Base-by-base conservation (phyloP, 2,329 filamentous ascomycete genomes). In the Huntiella bhutanensis region DNA sequence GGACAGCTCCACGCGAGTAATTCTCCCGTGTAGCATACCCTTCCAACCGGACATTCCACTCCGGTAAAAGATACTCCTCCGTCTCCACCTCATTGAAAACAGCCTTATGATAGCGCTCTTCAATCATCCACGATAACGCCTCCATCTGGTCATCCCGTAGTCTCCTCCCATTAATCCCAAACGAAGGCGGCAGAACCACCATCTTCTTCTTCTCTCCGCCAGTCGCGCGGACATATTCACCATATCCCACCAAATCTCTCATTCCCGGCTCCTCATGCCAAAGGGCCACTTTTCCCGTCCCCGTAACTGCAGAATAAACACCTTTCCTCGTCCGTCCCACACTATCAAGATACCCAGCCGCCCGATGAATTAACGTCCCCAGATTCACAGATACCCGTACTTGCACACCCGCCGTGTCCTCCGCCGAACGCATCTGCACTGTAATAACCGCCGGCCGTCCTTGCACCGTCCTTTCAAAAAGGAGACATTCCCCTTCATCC, bases 61-160 rank as follows among this genome's bases (percentile, higher is more conserved):
- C 53, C 0, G 54, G 49, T 3, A 60, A 51, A 4, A 61, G 50
- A 7, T 57, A 56, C 51, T 68, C 65, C 15, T 64, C 64, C 1
- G 57, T 51, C 45, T 67, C 65, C 11, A 45, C 50, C 49, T 68
- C 62, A 2, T 36, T 0, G 40, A 45, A 47, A 65, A 66, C 1
- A 45, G 8, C 3, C 45, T 35, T 51, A 2, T 56, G 36, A 39
- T 57, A 54, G 1, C 56, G 48, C 5, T 35, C 41, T 3, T 38
- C 6, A 6, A 55, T 33, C 56, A 58, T 58, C 56, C 56, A 58
- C 7, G 42, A 13, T 4, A 58, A 43, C 2, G 55, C 53, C 2
- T 42, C 22, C 11, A 44, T 6, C 28, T 58, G 56, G 22, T 56
- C 55, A 1, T 41, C 33, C 4, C 54, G 51, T 10, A 58, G 51